Evolutionary conservation across 2,329 filamentous ascomycete species (phyloP).

Genomic region (Diaporthe nobilis): DNA sequence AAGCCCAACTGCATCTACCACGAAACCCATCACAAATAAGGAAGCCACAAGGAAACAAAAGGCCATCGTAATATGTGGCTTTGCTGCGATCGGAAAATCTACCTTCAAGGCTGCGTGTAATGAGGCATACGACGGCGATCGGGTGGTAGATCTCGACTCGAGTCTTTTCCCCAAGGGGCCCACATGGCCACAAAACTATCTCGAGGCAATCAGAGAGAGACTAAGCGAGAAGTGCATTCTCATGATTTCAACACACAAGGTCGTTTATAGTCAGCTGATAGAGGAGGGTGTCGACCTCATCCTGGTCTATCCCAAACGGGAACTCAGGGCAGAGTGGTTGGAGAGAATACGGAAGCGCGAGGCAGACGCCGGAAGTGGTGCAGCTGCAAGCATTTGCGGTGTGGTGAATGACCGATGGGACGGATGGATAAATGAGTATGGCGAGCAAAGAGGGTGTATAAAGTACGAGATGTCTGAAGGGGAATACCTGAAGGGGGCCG

Average conservation of each 20-base stretch:
- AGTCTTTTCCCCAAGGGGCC: background rate
- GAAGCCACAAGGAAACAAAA: background rate
- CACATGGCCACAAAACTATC: background rate
- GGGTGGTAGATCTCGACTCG: conserved; percentile 11
- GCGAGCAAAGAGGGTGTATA: background rate
- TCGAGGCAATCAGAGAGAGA: background rate
- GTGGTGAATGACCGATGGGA: background rate
- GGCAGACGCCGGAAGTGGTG: too few relatives aligned
- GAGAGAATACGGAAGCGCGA: background rate
- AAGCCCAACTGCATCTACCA: background rate
- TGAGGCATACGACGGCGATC: background rate
- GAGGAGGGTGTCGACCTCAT: conserved; percentile 1
- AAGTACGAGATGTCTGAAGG: conserved; percentile 10
- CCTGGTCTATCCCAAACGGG: conserved; percentile 8
- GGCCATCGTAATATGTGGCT: conserved; percentile 11
- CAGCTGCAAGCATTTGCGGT: background rate
- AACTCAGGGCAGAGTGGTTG: conserved; percentile 26
- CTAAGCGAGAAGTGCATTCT: background rate
- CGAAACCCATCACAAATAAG: background rate
- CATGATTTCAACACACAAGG: conserved; percentile 9
- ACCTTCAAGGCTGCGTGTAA: background rate
- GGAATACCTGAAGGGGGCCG: background rate
- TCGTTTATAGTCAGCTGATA: background rate
- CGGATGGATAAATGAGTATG: background rate
- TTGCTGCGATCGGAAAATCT: conserved; percentile 26